phyloP scores from a whole-genome alignment of 1,284 basidiomycete genomes.

The Tilletia caries region DNA sequence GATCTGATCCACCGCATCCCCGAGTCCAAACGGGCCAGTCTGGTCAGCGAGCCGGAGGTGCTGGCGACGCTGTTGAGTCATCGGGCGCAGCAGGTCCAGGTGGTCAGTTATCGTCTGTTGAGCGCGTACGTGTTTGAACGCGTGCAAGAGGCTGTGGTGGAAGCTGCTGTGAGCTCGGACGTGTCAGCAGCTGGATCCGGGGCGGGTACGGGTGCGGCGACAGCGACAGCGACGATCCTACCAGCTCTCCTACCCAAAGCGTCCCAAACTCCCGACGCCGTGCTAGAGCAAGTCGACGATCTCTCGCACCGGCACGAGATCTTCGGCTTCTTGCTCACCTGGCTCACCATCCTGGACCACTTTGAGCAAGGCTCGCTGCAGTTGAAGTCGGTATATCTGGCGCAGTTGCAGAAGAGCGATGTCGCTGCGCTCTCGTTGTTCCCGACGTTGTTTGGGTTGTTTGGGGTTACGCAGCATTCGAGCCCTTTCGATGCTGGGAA shows the following conservation, averaged over 20 bases:
- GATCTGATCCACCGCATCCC: conserved; percentile 9
- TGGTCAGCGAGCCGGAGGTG: not conserved
- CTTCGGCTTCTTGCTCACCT: conserved; percentile 67
- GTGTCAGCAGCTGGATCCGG: no score
- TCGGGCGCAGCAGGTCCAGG: conserved; percentile 31
- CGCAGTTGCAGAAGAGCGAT: conserved; percentile 72
- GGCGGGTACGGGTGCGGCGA: not conserved
- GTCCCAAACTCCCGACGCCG: not conserved
- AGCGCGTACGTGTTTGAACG: conserved; percentile 27
- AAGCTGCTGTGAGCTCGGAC: conserved; percentile 24
- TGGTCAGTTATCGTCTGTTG: conserved; percentile 30
- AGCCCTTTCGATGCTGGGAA: conserved; percentile 71
- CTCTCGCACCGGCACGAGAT: conserved; percentile 24
- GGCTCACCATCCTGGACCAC: conserved; percentile 84
- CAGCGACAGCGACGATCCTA: not conserved
- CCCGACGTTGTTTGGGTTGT: conserved; percentile 69
- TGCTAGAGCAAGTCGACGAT: conserved; percentile 27
- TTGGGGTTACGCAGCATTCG: conserved; percentile 51
- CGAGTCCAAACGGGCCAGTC: conserved; percentile 4
- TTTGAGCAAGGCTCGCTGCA: conserved; percentile 81
- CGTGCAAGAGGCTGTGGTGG: conserved; percentile 43
- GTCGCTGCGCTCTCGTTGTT: conserved; percentile 68
- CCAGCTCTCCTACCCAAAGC: not conserved
- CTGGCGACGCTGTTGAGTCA: conserved; percentile 6
- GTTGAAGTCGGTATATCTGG: conserved; percentile 75